These are phyloP conservation scores for Pugionium dolabratum DNA, from an alignment of 345 rosid species.

Conservation along the genomic window DNA sequence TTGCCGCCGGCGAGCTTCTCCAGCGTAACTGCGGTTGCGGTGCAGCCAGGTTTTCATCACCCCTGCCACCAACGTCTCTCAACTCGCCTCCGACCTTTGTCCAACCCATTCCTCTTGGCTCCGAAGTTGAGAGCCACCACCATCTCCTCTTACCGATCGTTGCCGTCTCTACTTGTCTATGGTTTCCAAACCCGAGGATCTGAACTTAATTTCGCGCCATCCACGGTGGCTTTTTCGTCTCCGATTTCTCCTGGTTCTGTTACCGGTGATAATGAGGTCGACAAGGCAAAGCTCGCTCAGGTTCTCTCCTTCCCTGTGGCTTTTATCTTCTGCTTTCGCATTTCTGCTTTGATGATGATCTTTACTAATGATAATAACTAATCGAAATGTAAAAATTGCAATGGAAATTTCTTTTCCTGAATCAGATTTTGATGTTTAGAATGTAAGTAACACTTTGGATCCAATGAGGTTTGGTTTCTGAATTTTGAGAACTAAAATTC, in stretches of 20 bases:
- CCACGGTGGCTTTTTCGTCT: slow-evolving; percentile 40
- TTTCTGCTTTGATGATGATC: not conserved
- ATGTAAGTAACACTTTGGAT: slow-evolving; percentile 6
- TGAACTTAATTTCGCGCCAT: slow-evolving; percentile 28
- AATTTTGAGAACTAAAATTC: not conserved
- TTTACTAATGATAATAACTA: not conserved
- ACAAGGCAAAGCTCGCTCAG: slow-evolving; percentile 76
- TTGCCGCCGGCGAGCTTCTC: slow-evolving; percentile 49
- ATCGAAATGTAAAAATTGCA: not conserved
- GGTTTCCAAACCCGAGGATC: slow-evolving; percentile 41
- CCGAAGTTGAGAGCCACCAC: slow-evolving; percentile 24
- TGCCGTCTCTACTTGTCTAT: slow-evolving; percentile 21
- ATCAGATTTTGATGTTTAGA: slow-evolving; percentile 2
- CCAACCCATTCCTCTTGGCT: slow-evolving; percentile 25
- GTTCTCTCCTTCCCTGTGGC: slow-evolving; percentile 35
- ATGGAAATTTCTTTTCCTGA: not conserved
- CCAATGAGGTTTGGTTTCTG: not conserved
- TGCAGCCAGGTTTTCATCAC: slow-evolving; percentile 22
- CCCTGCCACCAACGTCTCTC: slow-evolving; percentile 30
- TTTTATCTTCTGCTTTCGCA: not conserved
- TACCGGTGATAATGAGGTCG: slow-evolving; percentile 50
- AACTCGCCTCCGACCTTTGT: slow-evolving; percentile 15
- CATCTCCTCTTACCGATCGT: slow-evolving; percentile 32
- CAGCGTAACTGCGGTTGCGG: slow-evolving; percentile 40
- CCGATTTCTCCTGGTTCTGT: slow-evolving; percentile 46